A percentile compares a stretch with the other conserved stretches of the same genome.
Conservation (phyloP, 2,329 filamentous ascomycete species). For the Aspergillus nomiae region DNA sequence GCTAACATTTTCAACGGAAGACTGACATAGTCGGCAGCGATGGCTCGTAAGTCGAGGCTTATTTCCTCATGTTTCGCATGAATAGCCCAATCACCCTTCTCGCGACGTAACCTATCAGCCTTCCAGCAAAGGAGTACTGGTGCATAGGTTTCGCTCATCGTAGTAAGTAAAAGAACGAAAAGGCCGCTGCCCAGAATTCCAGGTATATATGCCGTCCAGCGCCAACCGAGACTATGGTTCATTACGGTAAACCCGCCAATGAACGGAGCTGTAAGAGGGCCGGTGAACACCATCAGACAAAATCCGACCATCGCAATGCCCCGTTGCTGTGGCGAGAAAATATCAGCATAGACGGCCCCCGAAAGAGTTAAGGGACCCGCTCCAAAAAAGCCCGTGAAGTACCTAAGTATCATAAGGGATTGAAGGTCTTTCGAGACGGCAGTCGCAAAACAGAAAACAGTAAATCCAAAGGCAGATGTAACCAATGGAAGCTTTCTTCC, state of each 20-base stretch:
- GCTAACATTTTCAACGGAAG: conserved; percentile 31
- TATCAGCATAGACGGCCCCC: conserved; percentile 37
- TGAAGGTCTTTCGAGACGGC: conserved; percentile 41
- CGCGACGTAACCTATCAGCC: conserved; percentile 34
- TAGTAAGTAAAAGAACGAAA: conserved; percentile 17
- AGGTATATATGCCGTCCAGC: conserved; percentile 44
- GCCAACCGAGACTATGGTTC: conserved; percentile 38
- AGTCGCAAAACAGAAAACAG: conserved; percentile 45
- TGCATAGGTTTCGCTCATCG: conserved; percentile 38
- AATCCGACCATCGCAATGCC: conserved; percentile 37
- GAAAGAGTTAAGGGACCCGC: conserved; percentile 41
- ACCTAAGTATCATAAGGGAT: conserved; percentile 40
- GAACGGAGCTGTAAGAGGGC: conserved; percentile 42
- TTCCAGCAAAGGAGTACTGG: conserved; percentile 39
- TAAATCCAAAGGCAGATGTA: conserved; percentile 41
- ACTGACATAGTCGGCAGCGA: conserved; percentile 41
- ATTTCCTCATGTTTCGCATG: conserved; percentile 30
- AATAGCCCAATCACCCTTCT: conserved; percentile 37
- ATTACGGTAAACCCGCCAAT: conserved; percentile 40
- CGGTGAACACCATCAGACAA: conserved; percentile 39
- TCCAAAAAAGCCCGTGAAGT: conserved; percentile 47
- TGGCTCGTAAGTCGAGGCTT: conserved; percentile 34
- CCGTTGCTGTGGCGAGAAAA: conserved; percentile 11
- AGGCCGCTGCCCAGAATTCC: conserved; percentile 37
- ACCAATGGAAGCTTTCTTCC: conserved; percentile 45